phyloP scores from a whole-genome alignment of 2,329 filamentous ascomycete genomes.

The Sclerotinia glacialis region DNA sequence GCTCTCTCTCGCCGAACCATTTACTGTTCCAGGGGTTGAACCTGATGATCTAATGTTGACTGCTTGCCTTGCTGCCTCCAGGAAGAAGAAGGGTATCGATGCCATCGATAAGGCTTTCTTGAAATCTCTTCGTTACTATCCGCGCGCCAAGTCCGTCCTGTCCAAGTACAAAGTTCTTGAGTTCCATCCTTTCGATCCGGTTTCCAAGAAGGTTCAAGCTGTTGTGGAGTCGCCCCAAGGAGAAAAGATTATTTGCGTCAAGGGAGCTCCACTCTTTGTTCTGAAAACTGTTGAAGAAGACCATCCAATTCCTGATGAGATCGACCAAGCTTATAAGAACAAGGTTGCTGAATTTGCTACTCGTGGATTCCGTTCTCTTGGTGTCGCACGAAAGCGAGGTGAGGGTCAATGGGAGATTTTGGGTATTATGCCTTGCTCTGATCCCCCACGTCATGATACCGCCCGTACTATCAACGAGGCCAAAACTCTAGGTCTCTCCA shows the following conservation, averaged over 20 bases:
- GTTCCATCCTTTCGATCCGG: slow-evolving; percentile 86
- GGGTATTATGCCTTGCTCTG: slow-evolving; percentile 91
- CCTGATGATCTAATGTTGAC: slow-evolving; percentile 88
- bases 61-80: slow-evolving; percentile 82
- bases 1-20: slow-evolving; percentile 81
- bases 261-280: slow-evolving; percentile 85
- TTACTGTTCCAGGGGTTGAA: slow-evolving; percentile 76
- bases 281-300: slow-evolving; percentile 85
- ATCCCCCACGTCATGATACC: slow-evolving; percentile 87
- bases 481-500: slow-evolving; percentile 80
- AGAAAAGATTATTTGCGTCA: slow-evolving; percentile 83
- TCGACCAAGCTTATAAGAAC: slow-evolving; percentile 85
- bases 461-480: slow-evolving; percentile 87
- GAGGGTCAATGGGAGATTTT: slow-evolving; percentile 84
- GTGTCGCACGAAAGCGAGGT: slow-evolving; percentile 86
- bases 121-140: slow-evolving; percentile 79
- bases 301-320: slow-evolving; percentile 70
- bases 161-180: slow-evolving; percentile 81
- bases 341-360: slow-evolving; percentile 89
- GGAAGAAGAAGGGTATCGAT: slow-evolving; percentile 95
- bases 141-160: slow-evolving; percentile 74
- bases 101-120: slow-evolving; percentile 94
- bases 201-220: slow-evolving; percentile 88
- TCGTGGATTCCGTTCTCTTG: slow-evolving; percentile 90
- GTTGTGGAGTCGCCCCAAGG: slow-evolving; percentile 80